Evolutionary conservation across 495 filamentous ascomycete species (phyloP).

Genomic region (Penicillium angulare): DNA sequence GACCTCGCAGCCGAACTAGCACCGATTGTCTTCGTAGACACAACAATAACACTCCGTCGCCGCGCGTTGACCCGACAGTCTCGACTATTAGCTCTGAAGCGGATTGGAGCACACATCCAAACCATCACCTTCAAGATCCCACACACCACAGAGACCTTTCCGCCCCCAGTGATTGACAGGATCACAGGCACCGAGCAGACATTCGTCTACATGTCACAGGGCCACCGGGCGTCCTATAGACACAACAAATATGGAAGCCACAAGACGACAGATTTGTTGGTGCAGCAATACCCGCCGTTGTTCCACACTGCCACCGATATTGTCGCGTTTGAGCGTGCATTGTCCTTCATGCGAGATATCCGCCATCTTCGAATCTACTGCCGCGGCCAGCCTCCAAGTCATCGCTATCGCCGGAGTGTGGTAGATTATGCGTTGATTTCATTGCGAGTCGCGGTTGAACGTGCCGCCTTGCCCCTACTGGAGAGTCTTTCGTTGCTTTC

Average conservation of each 20-base stretch:
- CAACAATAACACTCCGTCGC: constrained; percentile 57
- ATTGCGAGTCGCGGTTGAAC: constrained; percentile 72
- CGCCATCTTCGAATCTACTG: constrained; percentile 68
- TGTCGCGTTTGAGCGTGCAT: constrained; percentile 68
- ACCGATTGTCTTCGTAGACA: constrained; percentile 49
- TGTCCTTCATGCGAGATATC: constrained; percentile 61
- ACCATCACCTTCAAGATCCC: constrained; percentile 68
- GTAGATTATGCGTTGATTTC: constrained; percentile 83
- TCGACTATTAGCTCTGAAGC: constrained; percentile 64
- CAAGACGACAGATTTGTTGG: constrained; percentile 66
- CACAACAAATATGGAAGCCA: constrained; percentile 64
- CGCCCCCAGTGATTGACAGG: constrained; percentile 72
- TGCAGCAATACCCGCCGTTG: constrained; percentile 75
- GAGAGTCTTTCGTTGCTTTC: constrained; percentile 61
- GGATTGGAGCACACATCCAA: constrained; percentile 70
- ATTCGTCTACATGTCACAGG: constrained; percentile 74
- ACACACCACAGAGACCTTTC: constrained; percentile 68
- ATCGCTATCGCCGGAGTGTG: constrained; percentile 67
- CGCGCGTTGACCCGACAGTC: constrained; percentile 67
- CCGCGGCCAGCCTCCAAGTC: constrained; percentile 62
- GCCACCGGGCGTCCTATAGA: constrained; percentile 32
- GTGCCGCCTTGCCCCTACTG: constrained; percentile 57
- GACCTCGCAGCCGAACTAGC: constrained; percentile 47
- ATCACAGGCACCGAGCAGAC: constrained; percentile 64
- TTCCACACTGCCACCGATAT: constrained; percentile 87